These are phyloP conservation scores for Populus hybrid DNA, from an alignment of 441 rosid species.

Conservation along the genomic window DNA sequence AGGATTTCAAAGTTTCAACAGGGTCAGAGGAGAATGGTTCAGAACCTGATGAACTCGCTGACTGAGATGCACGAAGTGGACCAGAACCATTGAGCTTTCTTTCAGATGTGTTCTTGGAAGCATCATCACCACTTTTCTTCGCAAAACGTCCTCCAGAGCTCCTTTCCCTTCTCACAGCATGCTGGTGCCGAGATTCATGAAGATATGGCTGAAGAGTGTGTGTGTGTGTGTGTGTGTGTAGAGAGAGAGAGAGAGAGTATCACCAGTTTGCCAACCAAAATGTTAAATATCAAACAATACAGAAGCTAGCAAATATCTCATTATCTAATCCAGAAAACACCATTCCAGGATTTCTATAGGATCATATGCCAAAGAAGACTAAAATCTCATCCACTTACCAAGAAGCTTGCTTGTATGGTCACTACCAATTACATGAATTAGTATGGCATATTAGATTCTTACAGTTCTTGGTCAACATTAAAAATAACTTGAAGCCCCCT, in stretches of 20 bases:
- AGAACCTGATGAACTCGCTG: slow-evolving; percentile 68
- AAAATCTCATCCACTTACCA: too few species aligned
- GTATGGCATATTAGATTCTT: too few species aligned
- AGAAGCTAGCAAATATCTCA: not conserved
- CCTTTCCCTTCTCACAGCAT: slow-evolving; percentile 90
- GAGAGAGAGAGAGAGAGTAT: not conserved
- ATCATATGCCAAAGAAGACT: too few species aligned
- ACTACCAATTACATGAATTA: too few species aligned
- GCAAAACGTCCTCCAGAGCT: slow-evolving; percentile 92
- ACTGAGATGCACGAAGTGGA: slow-evolving; percentile 39
- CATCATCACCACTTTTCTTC: slow-evolving; percentile 51
- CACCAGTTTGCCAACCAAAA: not conserved
- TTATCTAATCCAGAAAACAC: not conserved
- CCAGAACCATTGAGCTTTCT: slow-evolving; percentile 37
- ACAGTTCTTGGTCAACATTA: too few species aligned
- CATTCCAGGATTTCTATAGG: too few species aligned
- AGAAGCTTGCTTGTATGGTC: too few species aligned
- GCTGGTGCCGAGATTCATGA: slow-evolving; percentile 57
- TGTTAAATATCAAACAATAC: not conserved
- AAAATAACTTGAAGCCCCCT: too few species aligned
- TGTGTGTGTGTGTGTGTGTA: too few species aligned
- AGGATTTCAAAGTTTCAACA: slow-evolving; percentile 57
- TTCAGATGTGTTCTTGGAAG: slow-evolving; percentile 35
- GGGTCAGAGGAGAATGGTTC: slow-evolving; percentile 56
- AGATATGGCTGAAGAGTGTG: too few species aligned